phyloP scores from a whole-genome alignment of 2,329 filamentous ascomycete genomes.

The Dactylellina parvicollis region DNA sequence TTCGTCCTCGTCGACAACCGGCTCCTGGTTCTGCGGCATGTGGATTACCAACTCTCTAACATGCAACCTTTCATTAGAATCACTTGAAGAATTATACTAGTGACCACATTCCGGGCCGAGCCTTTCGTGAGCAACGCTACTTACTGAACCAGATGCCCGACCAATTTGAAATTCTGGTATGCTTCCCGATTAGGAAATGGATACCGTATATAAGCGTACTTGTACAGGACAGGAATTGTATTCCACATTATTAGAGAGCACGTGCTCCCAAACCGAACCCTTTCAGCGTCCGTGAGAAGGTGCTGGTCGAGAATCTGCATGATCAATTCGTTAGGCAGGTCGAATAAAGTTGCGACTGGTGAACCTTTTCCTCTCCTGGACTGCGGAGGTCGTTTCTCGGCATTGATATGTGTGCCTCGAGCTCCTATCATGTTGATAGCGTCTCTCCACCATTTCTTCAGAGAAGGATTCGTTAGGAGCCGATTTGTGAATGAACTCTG shows the following conservation, averaged over 20 bases:
- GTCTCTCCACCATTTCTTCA: conserved; percentile 10
- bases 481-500: not conserved
- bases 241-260: conserved; percentile 28
- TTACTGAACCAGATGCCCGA: conserved; percentile 47
- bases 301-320: conserved; percentile 23
- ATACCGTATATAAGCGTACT: conserved; percentile 40
- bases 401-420: not conserved
- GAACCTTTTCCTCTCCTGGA: not conserved
- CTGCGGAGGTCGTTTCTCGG: not conserved
- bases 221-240: conserved; percentile 40
- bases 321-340: conserved; percentile 33
- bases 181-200: conserved; percentile 27
- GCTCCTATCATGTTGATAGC: not conserved
- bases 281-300: conserved; percentile 18
- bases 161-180: conserved; percentile 28
- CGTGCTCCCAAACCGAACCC: conserved; percentile 33
- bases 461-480: not conserved
- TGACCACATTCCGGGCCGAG: no score
- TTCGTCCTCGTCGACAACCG: conserved; percentile 27
- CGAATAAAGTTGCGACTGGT: conserved; percentile 7
- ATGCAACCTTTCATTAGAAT: not conserved
- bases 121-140: not conserved
- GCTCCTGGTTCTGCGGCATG: conserved; percentile 11
- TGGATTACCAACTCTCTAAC: conserved; percentile 42
- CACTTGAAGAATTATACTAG: not conserved